Conservation (phyloP, 2,329 filamentous ascomycete species). For the Phialemonium atrogriseum region DNA sequence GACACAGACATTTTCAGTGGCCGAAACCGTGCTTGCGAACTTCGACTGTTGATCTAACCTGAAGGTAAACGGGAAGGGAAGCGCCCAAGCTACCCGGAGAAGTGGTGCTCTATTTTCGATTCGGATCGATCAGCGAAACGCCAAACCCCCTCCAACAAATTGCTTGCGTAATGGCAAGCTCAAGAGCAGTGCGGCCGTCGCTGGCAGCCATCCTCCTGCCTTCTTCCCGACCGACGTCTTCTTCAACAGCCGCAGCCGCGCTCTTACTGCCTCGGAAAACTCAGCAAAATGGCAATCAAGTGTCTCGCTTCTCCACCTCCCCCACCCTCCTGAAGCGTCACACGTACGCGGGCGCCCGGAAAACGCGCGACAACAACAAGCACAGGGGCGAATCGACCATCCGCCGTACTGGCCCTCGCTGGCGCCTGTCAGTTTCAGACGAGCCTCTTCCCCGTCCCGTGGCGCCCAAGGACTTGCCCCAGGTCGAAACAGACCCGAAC, state of each 20-base stretch:
- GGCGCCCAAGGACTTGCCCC: slow-evolving; percentile 41
- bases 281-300: too few species aligned
- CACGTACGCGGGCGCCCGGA: slow-evolving; percentile 24
- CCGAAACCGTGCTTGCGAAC: too few species aligned
- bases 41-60: too few species aligned
- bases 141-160: not conserved
- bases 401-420: slow-evolving; percentile 65
- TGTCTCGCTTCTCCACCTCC: slow-evolving; percentile 49
- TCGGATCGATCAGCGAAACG: too few species aligned
- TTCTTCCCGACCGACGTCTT: slow-evolving; percentile 21
- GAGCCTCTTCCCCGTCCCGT: slow-evolving; percentile 63
- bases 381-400: slow-evolving; percentile 75
- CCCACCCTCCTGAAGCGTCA: slow-evolving; percentile 36
- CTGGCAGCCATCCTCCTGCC: slow-evolving; percentile 20
- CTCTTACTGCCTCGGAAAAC: too few species aligned
- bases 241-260: slow-evolving; percentile 4
- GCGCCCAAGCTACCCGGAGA: too few species aligned
- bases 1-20: too few species aligned
- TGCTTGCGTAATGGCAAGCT: slow-evolving; percentile 15
- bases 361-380: slow-evolving; percentile 66
- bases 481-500: slow-evolving; percentile 54
- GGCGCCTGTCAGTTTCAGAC: slow-evolving; percentile 65
- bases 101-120: too few species aligned
- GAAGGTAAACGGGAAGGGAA: too few species aligned
- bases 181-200: slow-evolving; percentile 15